These are phyloP conservation scores for Schwanniomyces etchellsii DNA, from an alignment of 1,139 yeast species.

Conservation along the genomic window DNA sequence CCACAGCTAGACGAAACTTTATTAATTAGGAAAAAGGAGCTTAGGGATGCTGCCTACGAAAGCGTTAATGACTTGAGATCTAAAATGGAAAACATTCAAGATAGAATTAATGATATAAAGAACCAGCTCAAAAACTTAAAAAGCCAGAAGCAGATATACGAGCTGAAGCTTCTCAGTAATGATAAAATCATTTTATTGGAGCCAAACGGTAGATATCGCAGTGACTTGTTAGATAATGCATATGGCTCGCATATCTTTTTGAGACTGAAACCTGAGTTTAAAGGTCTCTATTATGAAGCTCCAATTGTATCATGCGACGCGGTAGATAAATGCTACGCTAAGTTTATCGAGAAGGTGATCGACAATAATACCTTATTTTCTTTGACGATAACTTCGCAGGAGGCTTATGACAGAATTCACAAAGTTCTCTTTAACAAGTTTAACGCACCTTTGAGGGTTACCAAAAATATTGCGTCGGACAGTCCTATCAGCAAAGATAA, in stretches of 20 bases:
- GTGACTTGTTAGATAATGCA: slow-evolving; percentile 24
- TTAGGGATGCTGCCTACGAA: slow-evolving; percentile 11
- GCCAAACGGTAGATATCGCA: slow-evolving; percentile 15
- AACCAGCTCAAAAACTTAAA: slow-evolving; percentile 14
- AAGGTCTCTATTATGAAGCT: slow-evolving; percentile 57
- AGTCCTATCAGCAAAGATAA: slow-evolving; percentile 16
- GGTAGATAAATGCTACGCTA: slow-evolving; percentile 43
- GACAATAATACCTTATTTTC: slow-evolving; percentile 53
- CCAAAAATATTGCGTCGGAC: slow-evolving; percentile 7
- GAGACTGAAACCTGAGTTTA: slow-evolving; percentile 25
- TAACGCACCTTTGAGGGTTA: slow-evolving; percentile 35
- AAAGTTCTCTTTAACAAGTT: slow-evolving; percentile 14
- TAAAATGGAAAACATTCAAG: slow-evolving; percentile 14
- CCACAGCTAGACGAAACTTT: slow-evolving; percentile 14
- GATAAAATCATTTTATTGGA: slow-evolving; percentile 48
- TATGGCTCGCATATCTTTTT: slow-evolving; percentile 26
- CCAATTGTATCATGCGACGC: slow-evolving; percentile 67
- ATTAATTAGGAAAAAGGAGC: slow-evolving; percentile 9
- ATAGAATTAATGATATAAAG: slow-evolving; percentile 15
- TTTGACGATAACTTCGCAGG: slow-evolving; percentile 29
- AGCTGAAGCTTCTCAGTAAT: slow-evolving; percentile 34
- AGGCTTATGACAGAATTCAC: slow-evolving; percentile 28
- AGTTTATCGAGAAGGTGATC: slow-evolving; percentile 54
- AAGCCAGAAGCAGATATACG: slow-evolving; percentile 12
- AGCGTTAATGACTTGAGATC: slow-evolving; percentile 10